Base-by-base conservation (phyloP, 306 rosid species). In the Malus sylvestris region DNA sequence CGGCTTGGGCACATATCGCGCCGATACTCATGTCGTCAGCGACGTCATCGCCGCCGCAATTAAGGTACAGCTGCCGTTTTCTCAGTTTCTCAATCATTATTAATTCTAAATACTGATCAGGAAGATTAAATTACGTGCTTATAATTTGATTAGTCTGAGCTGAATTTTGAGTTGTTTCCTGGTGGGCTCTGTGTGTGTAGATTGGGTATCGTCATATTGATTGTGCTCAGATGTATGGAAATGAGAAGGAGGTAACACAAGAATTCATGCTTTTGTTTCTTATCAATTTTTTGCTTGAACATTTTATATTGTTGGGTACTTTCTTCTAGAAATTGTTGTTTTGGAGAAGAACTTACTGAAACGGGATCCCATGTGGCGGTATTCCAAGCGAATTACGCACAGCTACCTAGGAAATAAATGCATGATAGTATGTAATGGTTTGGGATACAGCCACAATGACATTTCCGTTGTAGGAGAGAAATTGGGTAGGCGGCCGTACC, bases 1-100 rank as follows among this genome's bases (percentile, higher is more conserved):
- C 3, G 96, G 92, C 22, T 82, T 93, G 45, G 98, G 98, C 25
- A 93, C 98, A 2, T 89, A 89, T 86, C 92, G 57, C 38, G 83
- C 92, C 67, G 79, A 76, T 16, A 87, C 88, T 57, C 90, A 88
- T 16, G 70, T 87, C 60, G 74, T 91, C 51, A 82, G 76, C 22
- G 76, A 82, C 10, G 88, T 89, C 13, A 60, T 93, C 45, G 18
- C 87, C 61, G 68, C 87, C 27, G 97, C 96, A 70, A 30, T 88
- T 53, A 82, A 86, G 84, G 96, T 93, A 53, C 23, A 30, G 14
- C 23, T 40, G 4, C 55, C 1, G 25, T 35, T 55, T 52, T n/a
- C 20, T 72, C 29, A 32, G 33, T 60, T 20, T 42, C 45, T 35
- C 7, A 8, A 67, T 63, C 42, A 7, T 15, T 30, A 40, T 10